phyloP scores from a whole-genome alignment of 495 filamentous ascomycete genomes.

The Neurospora sublineolata region DNA sequence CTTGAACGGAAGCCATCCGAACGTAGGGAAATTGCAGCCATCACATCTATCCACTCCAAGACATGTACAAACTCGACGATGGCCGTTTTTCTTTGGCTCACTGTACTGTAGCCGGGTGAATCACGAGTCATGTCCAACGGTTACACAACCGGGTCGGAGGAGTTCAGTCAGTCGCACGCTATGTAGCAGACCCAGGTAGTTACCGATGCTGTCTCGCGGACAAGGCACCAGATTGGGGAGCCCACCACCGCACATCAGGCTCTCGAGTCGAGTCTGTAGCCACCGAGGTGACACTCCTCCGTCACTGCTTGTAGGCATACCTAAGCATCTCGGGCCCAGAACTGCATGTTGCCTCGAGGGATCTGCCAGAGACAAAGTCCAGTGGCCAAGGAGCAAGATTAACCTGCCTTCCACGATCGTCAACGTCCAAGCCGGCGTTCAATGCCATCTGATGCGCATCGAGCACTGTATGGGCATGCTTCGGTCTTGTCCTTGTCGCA shows the following conservation, averaged over 20 bases:
- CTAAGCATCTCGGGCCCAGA: background rate
- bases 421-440: background rate
- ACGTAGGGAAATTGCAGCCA: background rate
- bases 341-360: background rate
- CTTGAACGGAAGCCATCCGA: background rate
- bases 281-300: slow-evolving; percentile 2
- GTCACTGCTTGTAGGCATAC: background rate
- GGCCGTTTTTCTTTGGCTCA: background rate
- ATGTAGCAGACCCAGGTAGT: background rate
- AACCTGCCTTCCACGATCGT: background rate
- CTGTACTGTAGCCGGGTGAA: background rate
- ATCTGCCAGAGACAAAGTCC: background rate
- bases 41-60: background rate
- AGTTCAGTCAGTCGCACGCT: background rate
- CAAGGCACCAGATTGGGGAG: slow-evolving; percentile 6
- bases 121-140: background rate
- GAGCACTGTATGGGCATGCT: background rate
- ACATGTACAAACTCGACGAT: background rate
- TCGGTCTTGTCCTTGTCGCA: background rate
- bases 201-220: slow-evolving; percentile 5
- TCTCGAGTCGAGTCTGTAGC: background rate
- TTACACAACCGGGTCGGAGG: background rate
- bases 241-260: background rate
- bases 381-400: background rate
- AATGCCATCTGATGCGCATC: background rate